Conservation (phyloP, 2,329 filamentous ascomycete species). For the Cordyceps pruinosa region DNA sequence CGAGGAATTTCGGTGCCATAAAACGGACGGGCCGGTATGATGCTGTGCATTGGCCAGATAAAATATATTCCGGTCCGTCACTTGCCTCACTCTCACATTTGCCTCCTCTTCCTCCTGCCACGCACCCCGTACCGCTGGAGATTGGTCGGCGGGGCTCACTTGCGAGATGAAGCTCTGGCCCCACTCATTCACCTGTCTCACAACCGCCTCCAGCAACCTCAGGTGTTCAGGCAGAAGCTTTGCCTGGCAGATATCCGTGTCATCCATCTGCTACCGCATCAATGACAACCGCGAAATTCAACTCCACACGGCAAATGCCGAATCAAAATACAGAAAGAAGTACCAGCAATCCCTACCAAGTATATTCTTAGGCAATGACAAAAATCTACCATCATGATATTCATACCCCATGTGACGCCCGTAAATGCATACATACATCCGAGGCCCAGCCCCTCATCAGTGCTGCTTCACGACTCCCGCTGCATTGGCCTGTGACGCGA, state of each 20-base stretch:
- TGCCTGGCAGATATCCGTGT: background rate
- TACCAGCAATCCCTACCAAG: no score
- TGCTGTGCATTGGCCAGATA: no score
- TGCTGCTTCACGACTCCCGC: slow-evolving; percentile 74
- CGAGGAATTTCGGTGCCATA: background rate
- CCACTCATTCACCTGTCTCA: slow-evolving; percentile 4
- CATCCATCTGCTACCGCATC: background rate
- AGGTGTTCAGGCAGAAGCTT: slow-evolving; percentile 10
- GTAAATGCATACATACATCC: background rate
- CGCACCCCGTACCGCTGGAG: slow-evolving; percentile 5
- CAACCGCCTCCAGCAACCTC: background rate
- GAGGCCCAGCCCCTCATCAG: slow-evolving; percentile 22
- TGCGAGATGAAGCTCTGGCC: slow-evolving; percentile 12
- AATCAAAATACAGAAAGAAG: no score
- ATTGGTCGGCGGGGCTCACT: slow-evolving; percentile 10
- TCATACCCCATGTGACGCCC: slow-evolving; percentile 1
- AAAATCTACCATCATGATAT: background rate
- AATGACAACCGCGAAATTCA: no score
- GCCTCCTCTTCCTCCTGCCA: background rate
- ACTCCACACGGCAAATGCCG: no score
- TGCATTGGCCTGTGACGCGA: slow-evolving; percentile 79
- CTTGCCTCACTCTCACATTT: no score
- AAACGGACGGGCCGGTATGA: no score
- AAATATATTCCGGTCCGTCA: no score
- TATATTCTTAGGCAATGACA: background rate